phyloP scores from a whole-genome alignment of 192 early-diverging fungal genomes.

The Coemansia sp. region DNA sequence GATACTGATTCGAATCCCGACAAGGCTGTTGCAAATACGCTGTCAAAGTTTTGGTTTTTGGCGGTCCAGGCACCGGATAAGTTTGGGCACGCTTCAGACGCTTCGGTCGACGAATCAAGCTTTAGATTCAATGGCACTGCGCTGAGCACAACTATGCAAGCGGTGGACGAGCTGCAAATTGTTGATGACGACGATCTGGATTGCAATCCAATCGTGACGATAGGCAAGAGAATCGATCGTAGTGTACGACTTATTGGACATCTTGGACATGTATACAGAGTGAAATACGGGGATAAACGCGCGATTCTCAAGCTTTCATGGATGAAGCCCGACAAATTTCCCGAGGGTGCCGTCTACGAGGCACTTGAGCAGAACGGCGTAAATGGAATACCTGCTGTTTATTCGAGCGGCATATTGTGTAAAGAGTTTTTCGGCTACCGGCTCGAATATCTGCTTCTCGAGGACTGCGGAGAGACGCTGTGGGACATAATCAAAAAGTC shows the following conservation, averaged over 20 bases:
- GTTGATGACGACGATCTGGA: no score
- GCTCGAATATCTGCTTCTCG: neutral
- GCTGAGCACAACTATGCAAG: no score
- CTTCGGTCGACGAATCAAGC: no score
- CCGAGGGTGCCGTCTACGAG: neutral
- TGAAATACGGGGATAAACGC: neutral
- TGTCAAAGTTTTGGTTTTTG: no score
- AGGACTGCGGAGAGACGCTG: neutral
- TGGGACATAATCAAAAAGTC: neutral
- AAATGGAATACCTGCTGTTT: neutral
- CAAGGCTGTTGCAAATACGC: no score
- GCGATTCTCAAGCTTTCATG: neutral
- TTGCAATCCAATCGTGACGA: neutral
- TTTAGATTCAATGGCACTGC: no score
- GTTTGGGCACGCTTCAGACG: no score
- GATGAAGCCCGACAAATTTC: neutral
- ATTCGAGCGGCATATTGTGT: neutral
- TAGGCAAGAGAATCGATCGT: neutral
- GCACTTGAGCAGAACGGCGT: neutral
- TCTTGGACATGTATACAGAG: neutral
- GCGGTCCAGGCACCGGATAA: no score
- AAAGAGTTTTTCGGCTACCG: neutral
- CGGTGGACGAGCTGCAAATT: no score
- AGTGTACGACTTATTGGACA: neutral
- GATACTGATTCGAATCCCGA: no score